These are phyloP conservation scores for Dictyostelium capitatum DNA, from an alignment of 78 protist species.

Conservation along the genomic window DNA sequence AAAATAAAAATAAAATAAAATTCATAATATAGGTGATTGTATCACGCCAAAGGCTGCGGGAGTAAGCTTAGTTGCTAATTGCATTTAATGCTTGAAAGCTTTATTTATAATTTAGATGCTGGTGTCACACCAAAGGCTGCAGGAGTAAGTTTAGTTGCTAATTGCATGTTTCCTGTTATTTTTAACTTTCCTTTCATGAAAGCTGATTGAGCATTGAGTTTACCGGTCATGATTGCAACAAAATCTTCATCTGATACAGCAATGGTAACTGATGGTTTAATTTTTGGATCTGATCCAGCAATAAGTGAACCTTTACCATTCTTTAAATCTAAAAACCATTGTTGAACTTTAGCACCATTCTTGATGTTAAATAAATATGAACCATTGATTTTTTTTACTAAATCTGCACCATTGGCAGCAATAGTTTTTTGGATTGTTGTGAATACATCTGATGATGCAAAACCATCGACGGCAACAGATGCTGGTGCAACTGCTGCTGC, in stretches of 20 bases:
- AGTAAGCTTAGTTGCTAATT: constrained; percentile 74
- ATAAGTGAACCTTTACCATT: constrained; percentile 60
- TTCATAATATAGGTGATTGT: constrained; percentile 52
- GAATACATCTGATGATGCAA: constrained; percentile 40
- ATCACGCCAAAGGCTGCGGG: constrained; percentile 31
- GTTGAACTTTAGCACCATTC: constrained; percentile 47
- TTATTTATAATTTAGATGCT: constrained; percentile 44
- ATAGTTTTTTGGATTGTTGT: constrained; percentile 37
- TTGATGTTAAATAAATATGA: constrained; percentile 55
- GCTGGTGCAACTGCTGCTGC: constrained; percentile 43
- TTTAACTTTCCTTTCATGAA: constrained; percentile 82
- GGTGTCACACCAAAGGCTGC: constrained; percentile 21
- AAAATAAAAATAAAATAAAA: no score
- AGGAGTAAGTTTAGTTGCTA: constrained; percentile 78
- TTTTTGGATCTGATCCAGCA: constrained; percentile 35
- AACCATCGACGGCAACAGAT: constrained; percentile 54
- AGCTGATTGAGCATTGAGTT: constrained; percentile 78
- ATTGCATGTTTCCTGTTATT: constrained; percentile 74
- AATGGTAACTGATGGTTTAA: constrained; percentile 55
- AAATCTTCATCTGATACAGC: constrained; percentile 76
- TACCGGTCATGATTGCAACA: constrained; percentile 76
- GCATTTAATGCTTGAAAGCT: no score
- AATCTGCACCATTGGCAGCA: constrained; percentile 51
- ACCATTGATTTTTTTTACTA: constrained; percentile 84
- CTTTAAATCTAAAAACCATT: constrained; percentile 77